Base-by-base conservation (phyloP, 2,329 filamentous ascomycete genomes). In the Aspergillus ibericus region DNA sequence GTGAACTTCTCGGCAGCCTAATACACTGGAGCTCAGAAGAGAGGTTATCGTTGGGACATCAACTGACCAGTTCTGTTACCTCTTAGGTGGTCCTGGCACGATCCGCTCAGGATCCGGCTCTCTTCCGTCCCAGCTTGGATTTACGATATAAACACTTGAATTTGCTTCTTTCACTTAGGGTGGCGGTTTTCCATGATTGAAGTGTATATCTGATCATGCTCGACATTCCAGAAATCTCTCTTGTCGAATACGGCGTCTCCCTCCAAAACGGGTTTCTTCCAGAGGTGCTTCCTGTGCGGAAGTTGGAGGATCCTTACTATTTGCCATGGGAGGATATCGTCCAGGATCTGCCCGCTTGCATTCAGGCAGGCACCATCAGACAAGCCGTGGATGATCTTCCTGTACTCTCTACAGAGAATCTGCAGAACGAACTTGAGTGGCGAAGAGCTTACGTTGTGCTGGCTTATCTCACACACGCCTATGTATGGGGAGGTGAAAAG, bases 371-470 rank as follows among this genome's bases (percentile, higher is more conserved):
- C 70, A 87, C 89, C 53, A 82, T 96, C 66, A 85, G 91, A 53
- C 83, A 86, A 55, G 85, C 91, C 62, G 84, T 96, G 52, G 88
- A 96, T 64, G 81, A 83, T 22, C 82, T 97, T 54, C 92, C 92
- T 13, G 80, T 96, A 53, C 85, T 96, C 60, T 89, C 88, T 56
- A 95, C 91, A 51, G 81, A 86, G 62, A 84, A 86, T 68, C 85
- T 98, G 68, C 83, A 88, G 76, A 85, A 88, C 63, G 90, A 93
- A 67, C 83, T 89, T 62, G 91, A 97, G 83, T 96, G 92, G 93
- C 87, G 91, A 68, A 85, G 91, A 65, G 91, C 91, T 53, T 95
- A 93, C 73, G 82, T 86, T 2, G 80, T 93, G 4, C 80, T 96
- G 34, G 85, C 83, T 0, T 93, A 93, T 69, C 80, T 96, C 47